phyloP scores from a whole-genome alignment of 345 rosid species.

The Dipteronia sinensis region DNA sequence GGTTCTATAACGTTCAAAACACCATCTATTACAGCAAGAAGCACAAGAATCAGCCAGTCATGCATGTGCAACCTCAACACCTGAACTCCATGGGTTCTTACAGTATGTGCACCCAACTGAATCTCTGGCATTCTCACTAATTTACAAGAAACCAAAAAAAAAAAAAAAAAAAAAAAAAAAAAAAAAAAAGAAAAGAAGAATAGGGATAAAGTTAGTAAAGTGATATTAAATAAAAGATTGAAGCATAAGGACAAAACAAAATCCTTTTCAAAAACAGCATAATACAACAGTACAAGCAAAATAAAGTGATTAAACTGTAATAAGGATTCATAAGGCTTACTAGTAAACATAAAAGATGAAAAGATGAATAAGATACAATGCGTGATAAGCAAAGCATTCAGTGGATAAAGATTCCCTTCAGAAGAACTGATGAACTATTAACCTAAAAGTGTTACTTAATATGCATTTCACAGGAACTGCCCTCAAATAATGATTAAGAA shows the following conservation, averaged over 20 bases:
- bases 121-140: slow-evolving; percentile 70
- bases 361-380: not conserved
- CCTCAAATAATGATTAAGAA: not conserved
- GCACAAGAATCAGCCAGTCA: slow-evolving; percentile 87
- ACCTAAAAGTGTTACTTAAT: not conserved
- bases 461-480: not conserved
- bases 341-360: not conserved
- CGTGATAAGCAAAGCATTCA: not conserved
- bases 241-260: not conserved
- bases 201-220: not conserved
- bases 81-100: slow-evolving; percentile 73
- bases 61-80: slow-evolving; percentile 78
- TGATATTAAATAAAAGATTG: not conserved
- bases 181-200: not conserved
- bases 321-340: not conserved
- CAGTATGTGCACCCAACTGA: slow-evolving; percentile 67
- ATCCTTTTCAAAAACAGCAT: not conserved
- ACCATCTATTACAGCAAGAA: slow-evolving; percentile 57
- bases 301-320: not conserved
- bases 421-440: not conserved
- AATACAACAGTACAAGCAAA: not conserved
- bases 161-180: not conserved
- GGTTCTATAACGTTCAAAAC: slow-evolving; percentile 76
- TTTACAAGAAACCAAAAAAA: not conserved
- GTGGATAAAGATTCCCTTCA: too few relatives aligned